Base-by-base conservation (phyloP, 129 eudicot genomes). In the Chrysanthemum makinoi region DNA sequence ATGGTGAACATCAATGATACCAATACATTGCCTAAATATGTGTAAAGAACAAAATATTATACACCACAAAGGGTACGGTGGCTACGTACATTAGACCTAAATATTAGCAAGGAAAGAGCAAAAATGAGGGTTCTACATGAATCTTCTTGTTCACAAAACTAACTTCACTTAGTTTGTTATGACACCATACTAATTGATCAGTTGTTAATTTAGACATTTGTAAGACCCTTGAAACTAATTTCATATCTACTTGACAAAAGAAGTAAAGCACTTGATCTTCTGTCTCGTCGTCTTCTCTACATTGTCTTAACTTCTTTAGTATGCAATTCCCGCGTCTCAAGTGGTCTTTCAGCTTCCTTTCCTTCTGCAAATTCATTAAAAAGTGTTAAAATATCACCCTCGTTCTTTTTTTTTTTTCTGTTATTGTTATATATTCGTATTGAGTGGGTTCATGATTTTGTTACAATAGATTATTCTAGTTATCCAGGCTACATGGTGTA, bases 241-340 rank as follows among this genome's bases (percentile, higher is more conserved):
- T 95, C 94, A 90, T 75, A 77, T 90, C 99, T 43, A 95, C 96
- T 85, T 90, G 96, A 58, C 91, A 86, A 78, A 95, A 95, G 77
- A 88, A 95, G 70, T 81, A 84, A 46, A 90, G 83, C 43, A 81
- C 94, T 76, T 75, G 86, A 75, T 90, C 96, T 44, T 87, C 73
- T 39, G 57, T 13, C 54, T 66, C 72, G 1, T 81, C 93, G 5
- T 81, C 91, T 51, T 78, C 86, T 65, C 82, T 56, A 35, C 78
- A 35, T 43, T 77, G 75, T 28, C 78, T 71, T 47, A 95, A 78
- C 76, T 75, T 95, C 75, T 80, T 84, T 72, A 90, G 63, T 75
- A 90, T 85, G 85, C 97, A 82, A n/a, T 86, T 87, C 48, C 81
- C 88, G 50, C 97, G 81, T 86, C 89, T 86, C 79, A 81, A 10